phyloP scores from a whole-genome alignment of 2,329 filamentous ascomycete species.

The Colletotrichum echinochloae region DNA sequence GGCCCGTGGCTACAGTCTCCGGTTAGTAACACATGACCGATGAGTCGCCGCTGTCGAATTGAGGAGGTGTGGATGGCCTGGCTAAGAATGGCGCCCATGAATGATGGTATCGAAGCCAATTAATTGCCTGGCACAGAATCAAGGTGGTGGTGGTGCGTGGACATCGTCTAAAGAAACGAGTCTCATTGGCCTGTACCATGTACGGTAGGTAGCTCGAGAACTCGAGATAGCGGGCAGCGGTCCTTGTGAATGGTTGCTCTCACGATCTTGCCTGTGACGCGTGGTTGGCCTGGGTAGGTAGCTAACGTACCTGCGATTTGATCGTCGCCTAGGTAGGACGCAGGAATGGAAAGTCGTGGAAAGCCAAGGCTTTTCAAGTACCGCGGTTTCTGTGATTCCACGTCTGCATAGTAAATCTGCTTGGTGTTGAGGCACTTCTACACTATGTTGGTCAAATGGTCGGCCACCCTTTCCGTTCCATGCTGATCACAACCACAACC shows the following conservation, averaged over 20 bases:
- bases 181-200: not conserved
- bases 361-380: slow-evolving; percentile 3
- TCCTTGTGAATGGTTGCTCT: slow-evolving; percentile 14
- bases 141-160: not conserved
- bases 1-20: slow-evolving; percentile 20
- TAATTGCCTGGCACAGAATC: slow-evolving; percentile 13
- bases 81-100: slow-evolving; percentile 22
- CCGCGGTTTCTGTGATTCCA: not conserved
- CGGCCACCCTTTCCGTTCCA: slow-evolving; percentile 15
- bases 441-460: slow-evolving; percentile 1
- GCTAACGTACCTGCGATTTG: not conserved
- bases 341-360: not conserved
- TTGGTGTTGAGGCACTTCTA: slow-evolving; percentile 8
- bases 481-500: slow-evolving; percentile 12
- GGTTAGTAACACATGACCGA: slow-evolving; percentile 37
- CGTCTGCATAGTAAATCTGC: not conserved
- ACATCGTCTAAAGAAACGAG: not conserved
- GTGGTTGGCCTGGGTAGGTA: slow-evolving; percentile 18
- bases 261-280: slow-evolving; percentile 19
- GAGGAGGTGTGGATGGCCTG: slow-evolving; percentile 17
- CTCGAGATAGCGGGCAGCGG: slow-evolving; percentile 13
- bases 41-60: slow-evolving; percentile 12
- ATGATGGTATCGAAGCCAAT: slow-evolving; percentile 25
- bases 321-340: not conserved
- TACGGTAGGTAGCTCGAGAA: not conserved